These are phyloP conservation scores for Aureobasidium sp. DNA, from an alignment of 2,329 filamentous ascomycete species.

Conservation along the genomic window DNA sequence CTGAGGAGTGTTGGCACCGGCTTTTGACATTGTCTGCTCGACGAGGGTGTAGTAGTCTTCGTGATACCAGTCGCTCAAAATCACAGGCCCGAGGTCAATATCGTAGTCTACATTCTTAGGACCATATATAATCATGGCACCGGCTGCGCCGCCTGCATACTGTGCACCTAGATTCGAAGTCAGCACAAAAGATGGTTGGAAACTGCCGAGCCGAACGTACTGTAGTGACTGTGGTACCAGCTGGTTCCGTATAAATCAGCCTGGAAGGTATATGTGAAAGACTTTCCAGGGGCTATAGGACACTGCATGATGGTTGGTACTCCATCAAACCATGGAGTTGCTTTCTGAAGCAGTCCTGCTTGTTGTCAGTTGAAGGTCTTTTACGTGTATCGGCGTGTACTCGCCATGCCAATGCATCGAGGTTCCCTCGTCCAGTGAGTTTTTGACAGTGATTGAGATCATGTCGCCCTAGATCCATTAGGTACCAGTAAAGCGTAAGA, in stretches of 20 bases:
- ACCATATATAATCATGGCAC: constrained; percentile 36
- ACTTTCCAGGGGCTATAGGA: constrained; percentile 44
- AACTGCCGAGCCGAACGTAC: constrained; percentile 32
- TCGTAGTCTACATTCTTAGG: constrained; percentile 39
- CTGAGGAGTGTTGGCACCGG: constrained; percentile 25
- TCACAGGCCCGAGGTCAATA: constrained; percentile 26
- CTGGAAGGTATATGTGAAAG: constrained; percentile 50
- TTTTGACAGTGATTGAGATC: constrained; percentile 48
- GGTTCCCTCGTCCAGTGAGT: constrained; percentile 50
- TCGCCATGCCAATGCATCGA: constrained; percentile 55
- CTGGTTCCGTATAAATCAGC: constrained; percentile 40
- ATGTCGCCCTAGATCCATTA: constrained; percentile 29
- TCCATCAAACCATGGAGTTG: constrained; percentile 53
- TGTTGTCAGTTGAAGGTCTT: neutral
- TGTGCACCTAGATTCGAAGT: constrained; percentile 26
- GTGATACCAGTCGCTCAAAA: constrained; percentile 29
- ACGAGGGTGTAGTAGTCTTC: constrained; percentile 20
- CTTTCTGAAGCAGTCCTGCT: constrained; percentile 34
- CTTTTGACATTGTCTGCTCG: constrained; percentile 23
- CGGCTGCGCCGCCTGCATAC: constrained; percentile 38
- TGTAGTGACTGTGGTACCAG: constrained; percentile 41
- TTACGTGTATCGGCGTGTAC: constrained; percentile 27
- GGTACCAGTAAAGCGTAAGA: neutral
- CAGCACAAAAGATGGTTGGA: neutral
- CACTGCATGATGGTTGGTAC: constrained; percentile 42